phyloP scores from a whole-genome alignment of 495 filamentous ascomycete species.

The Penicillium paradoxum region DNA sequence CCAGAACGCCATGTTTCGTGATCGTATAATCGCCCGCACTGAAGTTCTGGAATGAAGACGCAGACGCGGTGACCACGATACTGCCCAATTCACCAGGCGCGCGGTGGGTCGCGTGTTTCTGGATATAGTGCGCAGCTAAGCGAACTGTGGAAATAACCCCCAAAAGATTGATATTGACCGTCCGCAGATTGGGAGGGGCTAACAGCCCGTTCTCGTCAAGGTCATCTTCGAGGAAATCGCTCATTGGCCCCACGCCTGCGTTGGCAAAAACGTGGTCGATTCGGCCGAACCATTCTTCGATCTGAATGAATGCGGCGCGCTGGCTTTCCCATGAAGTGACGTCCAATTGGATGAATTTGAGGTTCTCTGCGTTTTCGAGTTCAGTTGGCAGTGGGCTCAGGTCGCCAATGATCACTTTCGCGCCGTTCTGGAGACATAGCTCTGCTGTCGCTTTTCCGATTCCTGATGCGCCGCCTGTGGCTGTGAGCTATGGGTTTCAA shows the following conservation, averaged over 20 bases:
- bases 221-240: conserved; percentile 36
- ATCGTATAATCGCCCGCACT: conserved; percentile 32
- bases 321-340: conserved; percentile 41
- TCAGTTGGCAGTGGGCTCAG: conserved; percentile 26
- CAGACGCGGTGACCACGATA: conserved; percentile 37
- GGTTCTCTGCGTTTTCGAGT: conserved; percentile 11
- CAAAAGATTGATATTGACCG: conserved; percentile 42
- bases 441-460: conserved; percentile 45
- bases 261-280: conserved; percentile 51
- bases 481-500: background rate
- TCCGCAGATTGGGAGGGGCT: conserved; percentile 33
- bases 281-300: conserved; percentile 32
- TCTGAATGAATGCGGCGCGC: conserved; percentile 34
- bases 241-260: conserved; percentile 39
- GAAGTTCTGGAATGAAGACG: conserved; percentile 36
- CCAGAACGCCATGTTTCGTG: conserved; percentile 38
- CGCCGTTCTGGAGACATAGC: conserved; percentile 42
- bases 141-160: conserved; percentile 37
- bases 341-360: conserved; percentile 33
- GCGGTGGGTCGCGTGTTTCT: conserved; percentile 15
- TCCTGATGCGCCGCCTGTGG: conserved; percentile 44
- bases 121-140: conserved; percentile 36
- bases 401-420: conserved; percentile 42
- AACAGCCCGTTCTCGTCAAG: conserved; percentile 37
- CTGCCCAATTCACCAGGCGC: conserved; percentile 20